Base-by-base conservation (phyloP, 495 filamentous ascomycete species). In the Bacidia gigantensis region DNA sequence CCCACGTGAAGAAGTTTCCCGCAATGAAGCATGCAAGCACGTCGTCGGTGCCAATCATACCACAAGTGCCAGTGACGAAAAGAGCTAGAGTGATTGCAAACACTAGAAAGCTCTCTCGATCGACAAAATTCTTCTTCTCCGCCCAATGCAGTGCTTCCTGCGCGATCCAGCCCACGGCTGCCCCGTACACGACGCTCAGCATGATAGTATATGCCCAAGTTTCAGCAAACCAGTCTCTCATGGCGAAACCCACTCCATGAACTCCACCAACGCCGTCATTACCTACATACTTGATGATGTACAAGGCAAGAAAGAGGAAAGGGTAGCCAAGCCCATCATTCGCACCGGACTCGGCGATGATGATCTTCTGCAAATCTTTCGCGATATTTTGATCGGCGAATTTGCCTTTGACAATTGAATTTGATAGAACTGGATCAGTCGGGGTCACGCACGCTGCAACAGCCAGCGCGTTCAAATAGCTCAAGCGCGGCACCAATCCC, bases 241-340 rank as follows among this genome's bases (percentile, higher is more conserved):
- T 83, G 3, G 87, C 88, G 53, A 74, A 75, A 12, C 75, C 43
- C 3, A 45, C 71, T 7, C 77, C 81, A 18, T 84, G 84, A 48
- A 64, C 78, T 58, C 61, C 66, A 1, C 81, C 82, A 48, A 72
- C 72, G 58, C 76, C 70, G 1, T 77, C 78, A 2, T 69, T 72
- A 1, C 40, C 49, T n/a, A 58, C 24, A 44, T 86, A 90, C 66
- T 89, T 84, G 58, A 93, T 78, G 32, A 95, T 62, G 62, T 89
- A 95, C 45, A 97, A 69, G 1, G 83, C 80, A 47, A 95, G 72
- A 69, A 89, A 94, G 21, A 95, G 69, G 58, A 93, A 95, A 0
- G 89, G 89, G 59, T 93, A 93, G 0, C 89, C 89, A n/a, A 97
- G 74, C 0, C 89, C 89, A 64, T 95, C 89, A 63, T 95, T 95